A percentile compares a stretch with the other conserved stretches of the same genome.
These are phyloP conservation scores for Scenedesmus sp. DNA, from an alignment of 163 green algal species.

Conservation along the genomic window DNA sequence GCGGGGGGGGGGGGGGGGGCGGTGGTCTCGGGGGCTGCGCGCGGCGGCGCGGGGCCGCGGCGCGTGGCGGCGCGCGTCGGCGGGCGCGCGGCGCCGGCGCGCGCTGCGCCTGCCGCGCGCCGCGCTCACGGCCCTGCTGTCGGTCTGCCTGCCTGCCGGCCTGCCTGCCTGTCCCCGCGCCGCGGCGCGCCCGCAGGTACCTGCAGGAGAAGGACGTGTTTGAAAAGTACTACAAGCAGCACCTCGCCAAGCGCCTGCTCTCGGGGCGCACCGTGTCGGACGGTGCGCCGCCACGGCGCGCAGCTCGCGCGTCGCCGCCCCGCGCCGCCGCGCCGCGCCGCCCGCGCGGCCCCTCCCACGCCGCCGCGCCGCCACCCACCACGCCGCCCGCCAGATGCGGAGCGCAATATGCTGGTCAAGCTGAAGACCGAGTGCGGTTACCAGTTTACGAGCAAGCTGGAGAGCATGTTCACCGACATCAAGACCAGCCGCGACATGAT, in stretches of 20 bases:
- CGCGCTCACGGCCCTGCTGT: not conserved
- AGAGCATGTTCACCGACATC: slow-evolving; percentile 99
- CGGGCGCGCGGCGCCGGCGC: not conserved
- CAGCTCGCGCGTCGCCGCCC: too few relatives aligned
- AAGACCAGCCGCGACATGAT: slow-evolving; percentile 88
- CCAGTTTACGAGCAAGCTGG: slow-evolving; percentile 98
- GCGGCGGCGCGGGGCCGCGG: too few relatives aligned
- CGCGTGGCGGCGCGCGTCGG: not conserved
- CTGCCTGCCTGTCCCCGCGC: not conserved
- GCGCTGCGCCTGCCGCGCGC: not conserved
- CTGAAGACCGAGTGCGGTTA: slow-evolving; percentile 94
- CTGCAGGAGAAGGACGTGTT: slow-evolving; percentile 99
- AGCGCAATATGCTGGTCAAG: slow-evolving; percentile 95
- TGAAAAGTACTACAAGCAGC: slow-evolving; percentile 99
- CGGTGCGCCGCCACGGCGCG: slow-evolving; percentile 1
- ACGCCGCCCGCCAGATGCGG: slow-evolving; percentile 62
- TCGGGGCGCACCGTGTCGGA: slow-evolving; percentile 63
- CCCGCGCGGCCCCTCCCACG: not conserved
- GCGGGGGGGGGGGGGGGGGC: too few relatives aligned
- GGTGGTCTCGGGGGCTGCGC: too few relatives aligned
- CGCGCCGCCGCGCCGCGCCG: too few relatives aligned
- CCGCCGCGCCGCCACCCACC: not conserved
- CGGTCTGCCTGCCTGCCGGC: not conserved
- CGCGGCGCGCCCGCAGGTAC: slow-evolving; percentile 59
- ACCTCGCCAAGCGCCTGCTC: slow-evolving; percentile 97